Conservation (phyloP, 2,329 filamentous ascomycete genomes). For the Aureobasidium lini region DNA sequence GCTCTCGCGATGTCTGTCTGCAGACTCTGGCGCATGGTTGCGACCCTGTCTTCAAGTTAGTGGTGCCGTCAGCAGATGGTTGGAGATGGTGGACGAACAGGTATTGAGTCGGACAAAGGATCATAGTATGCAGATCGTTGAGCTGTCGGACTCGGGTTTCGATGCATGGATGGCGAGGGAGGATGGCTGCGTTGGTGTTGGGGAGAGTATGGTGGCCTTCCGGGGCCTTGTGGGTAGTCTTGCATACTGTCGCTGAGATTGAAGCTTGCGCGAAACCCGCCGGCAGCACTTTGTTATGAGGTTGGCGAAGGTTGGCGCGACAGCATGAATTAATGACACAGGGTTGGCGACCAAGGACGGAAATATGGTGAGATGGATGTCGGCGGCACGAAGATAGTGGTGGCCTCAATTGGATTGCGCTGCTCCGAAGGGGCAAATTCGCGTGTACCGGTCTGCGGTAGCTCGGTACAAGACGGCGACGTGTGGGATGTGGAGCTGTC, state of each 20-base stretch:
- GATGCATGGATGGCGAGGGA: constrained; percentile 29
- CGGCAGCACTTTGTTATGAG: background rate
- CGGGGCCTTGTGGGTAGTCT: constrained; percentile 2
- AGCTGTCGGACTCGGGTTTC: constrained; percentile 23
- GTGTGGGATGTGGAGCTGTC: background rate
- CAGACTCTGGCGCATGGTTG: constrained; percentile 18
- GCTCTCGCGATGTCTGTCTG: constrained; percentile 7
- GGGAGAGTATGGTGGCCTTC: constrained; percentile 21
- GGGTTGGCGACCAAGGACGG: background rate
- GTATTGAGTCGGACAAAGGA: constrained; percentile 39
- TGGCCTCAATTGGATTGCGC: background rate
- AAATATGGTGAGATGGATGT: background rate
- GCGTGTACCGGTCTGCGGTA: constrained; percentile 6
- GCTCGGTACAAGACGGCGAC: constrained; percentile 3
- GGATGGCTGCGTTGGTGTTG: constrained; percentile 28
- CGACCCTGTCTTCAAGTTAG: constrained; percentile 15
- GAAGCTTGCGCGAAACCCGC: background rate
- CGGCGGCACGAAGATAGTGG: background rate
- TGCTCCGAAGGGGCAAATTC: constrained; percentile 8
- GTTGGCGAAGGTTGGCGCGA: background rate
- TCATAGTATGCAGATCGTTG: constrained; percentile 42
- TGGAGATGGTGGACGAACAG: background rate
- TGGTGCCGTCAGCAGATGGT: background rate
- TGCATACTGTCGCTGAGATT: background rate
- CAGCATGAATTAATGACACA: background rate